Evolutionary conservation across 2,329 filamentous ascomycete species (phyloP), one percentile per base, ranked within the genome.

Genomic region (Penicillium italicum): DNA sequence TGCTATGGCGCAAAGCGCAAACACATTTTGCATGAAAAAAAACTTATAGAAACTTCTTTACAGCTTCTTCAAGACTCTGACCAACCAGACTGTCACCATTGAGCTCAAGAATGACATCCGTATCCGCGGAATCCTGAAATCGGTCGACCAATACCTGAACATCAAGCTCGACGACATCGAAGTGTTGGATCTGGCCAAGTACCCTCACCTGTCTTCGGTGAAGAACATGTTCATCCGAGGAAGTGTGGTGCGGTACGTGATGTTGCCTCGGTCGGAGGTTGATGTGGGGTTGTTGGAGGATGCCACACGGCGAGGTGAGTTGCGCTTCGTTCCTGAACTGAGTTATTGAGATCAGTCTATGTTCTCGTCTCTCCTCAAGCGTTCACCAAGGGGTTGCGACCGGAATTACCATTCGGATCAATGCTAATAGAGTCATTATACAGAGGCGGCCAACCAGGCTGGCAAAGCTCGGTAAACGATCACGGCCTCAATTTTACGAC

Each of bases 61-160:
- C 71, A 94, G 90, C 79, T 97, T 97, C 81, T 97, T 97, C 86
- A 97, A 97, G 77, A 97, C 93, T 51, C 89, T 97, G 69, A 95
- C 97, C 74, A 94, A 97, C 80, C 89, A 94, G 66, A 87, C 95
- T 80, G 92, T 99, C 70, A 97, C 92, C 44, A 91, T 99, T 72
- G 94, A 99, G 80, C 89, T 99, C 74, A 99, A 99, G 79, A 99
- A 99, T 76, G 94, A 99, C 78, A 96, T 99, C 67, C 91, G 92
- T 72, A 95, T 99, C 74, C 90, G 90, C 68, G 94, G 94, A 64
- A 95, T 88, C 34, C 82, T 99, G 64, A 99, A 97, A 81, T 95
- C 90, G 71, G 93, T 99, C 64, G 94, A 99, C 74, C 94, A 97
- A 79, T 99, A 96, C 77, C 85, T 99, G 71, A 99, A 99, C 79